Conservation (phyloP, 495 filamentous ascomycete species). For the Penicillium ucsense region DNA sequence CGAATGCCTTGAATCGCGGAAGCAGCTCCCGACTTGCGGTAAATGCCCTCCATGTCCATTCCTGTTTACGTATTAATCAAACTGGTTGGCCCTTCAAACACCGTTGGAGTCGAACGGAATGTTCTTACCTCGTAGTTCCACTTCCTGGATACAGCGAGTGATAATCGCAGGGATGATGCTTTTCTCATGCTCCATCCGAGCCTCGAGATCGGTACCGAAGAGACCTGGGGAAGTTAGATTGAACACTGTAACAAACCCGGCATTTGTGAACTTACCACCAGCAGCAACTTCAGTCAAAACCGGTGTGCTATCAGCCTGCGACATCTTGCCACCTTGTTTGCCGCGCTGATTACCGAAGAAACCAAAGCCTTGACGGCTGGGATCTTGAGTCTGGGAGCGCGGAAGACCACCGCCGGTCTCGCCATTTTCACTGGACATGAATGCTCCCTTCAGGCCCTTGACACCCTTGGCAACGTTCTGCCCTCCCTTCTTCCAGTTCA, state of each 20-base stretch:
- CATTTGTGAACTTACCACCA: conserved; percentile 23
- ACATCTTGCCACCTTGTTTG: conserved; percentile 39
- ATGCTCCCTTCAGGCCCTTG: conserved; percentile 83
- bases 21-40: conserved; percentile 90
- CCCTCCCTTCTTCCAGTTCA: conserved; percentile 92
- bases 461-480: conserved; percentile 90
- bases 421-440: conserved; percentile 43
- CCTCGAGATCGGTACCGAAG: conserved; percentile 84
- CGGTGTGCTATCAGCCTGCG: conserved; percentile 45
- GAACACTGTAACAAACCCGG: background rate
- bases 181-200: conserved; percentile 80
- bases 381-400: conserved; percentile 42
- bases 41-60: conserved; percentile 97
- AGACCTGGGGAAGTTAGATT: conserved; percentile 39
- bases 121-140: conserved; percentile 64
- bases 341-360: conserved; percentile 54
- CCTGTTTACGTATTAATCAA: conserved; percentile 37
- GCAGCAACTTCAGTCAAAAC: conserved; percentile 45
- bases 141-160: conserved; percentile 92
- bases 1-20: conserved; percentile 78
- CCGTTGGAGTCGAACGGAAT: conserved; percentile 6
- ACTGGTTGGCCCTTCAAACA: background rate
- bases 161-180: conserved; percentile 84
- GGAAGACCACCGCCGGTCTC: conserved; percentile 36
- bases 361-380: conserved; percentile 60